Evolutionary conservation across 768 basidiomycete species (phyloP), one percentile per base, ranked within the genome.

Genomic region (Coprinopsis marcescibilis): DNA sequence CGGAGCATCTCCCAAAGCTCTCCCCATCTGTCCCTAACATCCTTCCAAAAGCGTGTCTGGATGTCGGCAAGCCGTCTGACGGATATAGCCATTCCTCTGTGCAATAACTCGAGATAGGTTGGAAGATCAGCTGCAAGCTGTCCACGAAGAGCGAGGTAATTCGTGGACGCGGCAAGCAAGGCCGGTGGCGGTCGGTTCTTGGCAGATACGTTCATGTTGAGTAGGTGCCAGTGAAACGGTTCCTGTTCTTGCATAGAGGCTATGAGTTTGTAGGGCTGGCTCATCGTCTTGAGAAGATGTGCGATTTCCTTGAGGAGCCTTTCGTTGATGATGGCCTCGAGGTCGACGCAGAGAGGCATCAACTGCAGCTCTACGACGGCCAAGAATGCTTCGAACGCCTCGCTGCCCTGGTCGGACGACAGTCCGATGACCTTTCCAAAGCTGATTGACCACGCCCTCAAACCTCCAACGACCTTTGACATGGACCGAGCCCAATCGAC

Each of bases 1-100:
- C 75, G 67, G n/a, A 86, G 64, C 58, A 83, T 85, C 50, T 89
- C 85, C 89, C 89, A 91, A n/a, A 91, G 64, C n/a, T 80, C 81
- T 1, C 70, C 74, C 89, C 89, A 91, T 23, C 75, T 68, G 41
- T 78, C 77, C 34, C 75, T 70, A 4, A 85, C 73, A 30, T 76
- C 76, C 13, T 61, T 49, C 68, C 78, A 90, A 56, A 84, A 85
- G 19, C 63, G 61, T 1, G 69, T 69, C 58, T 90, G 88, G 48
- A 78, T 71, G 4, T 65, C 62, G 0, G 75, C 76, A 21, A 89
- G 65, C 20, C 76, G 68, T 2, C 67, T 55, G 0, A 87, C 69
- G 43, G 74, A 71, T 3, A 69, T 59, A 0, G 68, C 68, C 27
- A 87, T 69, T 14, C 85, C 87, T n/a, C 64, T 65, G 50, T 85